Base-by-base conservation (phyloP, 192 early-diverging fungal genomes). In the Coemansia sp. region DNA sequence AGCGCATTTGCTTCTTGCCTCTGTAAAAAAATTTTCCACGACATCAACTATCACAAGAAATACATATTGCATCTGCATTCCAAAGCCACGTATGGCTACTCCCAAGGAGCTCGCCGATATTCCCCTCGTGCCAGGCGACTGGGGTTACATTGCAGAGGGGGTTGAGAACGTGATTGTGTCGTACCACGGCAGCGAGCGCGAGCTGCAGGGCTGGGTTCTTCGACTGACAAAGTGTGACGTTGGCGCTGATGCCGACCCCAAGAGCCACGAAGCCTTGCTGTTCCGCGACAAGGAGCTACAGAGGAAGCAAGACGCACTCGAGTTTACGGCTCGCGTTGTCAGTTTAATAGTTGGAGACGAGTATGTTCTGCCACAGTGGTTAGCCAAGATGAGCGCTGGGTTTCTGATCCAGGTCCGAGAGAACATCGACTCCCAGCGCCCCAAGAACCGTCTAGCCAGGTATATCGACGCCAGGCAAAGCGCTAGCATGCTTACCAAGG, bases 61-160 rank as follows among this genome's bases (percentile, higher is more conserved):
- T 3, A 48, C 46, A 43, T 18, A 9, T 46, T 46, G 43, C 43
- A 46, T 51, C 26, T 28, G 14, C 9, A 24, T 9, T 21, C 21
- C 18, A 23, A 0, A 23, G 8, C 20, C 5, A 11, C 45, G 20
- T 26, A 55, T 55, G 51, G 1, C 51, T 33, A 16, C 11, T 33
- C 33, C 28, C 5, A 55, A 55, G 24, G 51, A 18, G 51, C 51
- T 33, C 26, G 51, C 21, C 26, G 51, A 55, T 31, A 33, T 63
- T 13, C 37, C 57, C 4, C 59, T 68, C 20, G n/a, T 56, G 13
- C 66, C 82, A 0, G 35, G 31, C 21, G 64, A 84, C 11, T 93
- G 92, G 92, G 23, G 42, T 9, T 93, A 91, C 77, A 78, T 82
- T 31, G 85, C 79, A 20, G 92, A 93, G 59, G 92, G 92, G 24